Base-by-base conservation (phyloP, 2,329 filamentous ascomycete species). In the Cladorrhinum sp. region DNA sequence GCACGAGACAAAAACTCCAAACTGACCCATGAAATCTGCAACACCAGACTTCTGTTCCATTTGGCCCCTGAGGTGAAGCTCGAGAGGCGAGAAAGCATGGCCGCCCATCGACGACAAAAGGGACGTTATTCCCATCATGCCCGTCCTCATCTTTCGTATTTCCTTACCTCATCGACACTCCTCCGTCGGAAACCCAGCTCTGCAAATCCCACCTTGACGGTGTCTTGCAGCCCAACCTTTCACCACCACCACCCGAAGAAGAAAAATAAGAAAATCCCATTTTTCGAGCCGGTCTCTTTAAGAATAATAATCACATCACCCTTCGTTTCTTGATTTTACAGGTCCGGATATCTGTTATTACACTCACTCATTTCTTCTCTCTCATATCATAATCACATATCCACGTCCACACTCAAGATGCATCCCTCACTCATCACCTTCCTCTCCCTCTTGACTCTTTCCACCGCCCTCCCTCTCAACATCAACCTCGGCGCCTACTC, bases 401-500 rank as follows among this genome's bases (percentile, higher is more conserved):
- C 36, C 36, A 13, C 36, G n/a, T n/a, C n/a, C n/a, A 41, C 10
- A 41, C 4, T 22, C 36, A 50, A 41, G 48, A 54, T 57, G 36
- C 55, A 8, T 25, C 48, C 55, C 45, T 55, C 48, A 32, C 27
- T 36, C 57, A 24, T 54, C 27, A 18, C 36, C 55, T 22, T 55
- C 41, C 25, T 58, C 45, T 10, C 57, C 38, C 38, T 58, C 50
- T n/a, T 64, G 51, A 41, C 58, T 61, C 59, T 66, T 18, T 70
- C 74, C 66, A 67, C 71, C 55, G 75, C 75, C 60, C 71, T 79
- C 51, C 78, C 78, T 25, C 76, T 81, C 55, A 81, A 80, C 75
- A 80, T 81, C 76, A 80, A 80, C 72, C 73, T 81, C 56, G 79
- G 78, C 57, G 78, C 79, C 29, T 81, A 80, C 68, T 81, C 78